phyloP scores from a whole-genome alignment of 305 asterid species.

The Petunia hybrid region DNA sequence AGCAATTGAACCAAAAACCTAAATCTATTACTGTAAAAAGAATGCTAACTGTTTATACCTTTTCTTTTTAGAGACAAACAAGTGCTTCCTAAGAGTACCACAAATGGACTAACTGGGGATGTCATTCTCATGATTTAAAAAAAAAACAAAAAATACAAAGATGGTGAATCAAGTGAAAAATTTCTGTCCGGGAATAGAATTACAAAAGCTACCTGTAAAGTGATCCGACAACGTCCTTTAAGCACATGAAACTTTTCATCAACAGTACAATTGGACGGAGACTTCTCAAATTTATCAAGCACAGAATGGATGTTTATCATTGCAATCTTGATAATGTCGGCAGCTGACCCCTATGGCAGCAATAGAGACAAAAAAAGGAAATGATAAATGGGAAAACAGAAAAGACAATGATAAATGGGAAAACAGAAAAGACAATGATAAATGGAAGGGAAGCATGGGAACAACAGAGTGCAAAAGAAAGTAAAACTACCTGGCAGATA shows the following conservation, averaged over 20 bases:
- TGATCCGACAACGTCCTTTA: slow-evolving; percentile 87
- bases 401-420: background rate
- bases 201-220: slow-evolving; percentile 69
- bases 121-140: background rate
- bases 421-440: slow-evolving; percentile 12
- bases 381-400: background rate
- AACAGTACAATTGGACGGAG: slow-evolving; percentile 52
- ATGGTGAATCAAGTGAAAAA: slow-evolving; percentile 31
- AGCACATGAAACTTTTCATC: slow-evolving; percentile 69
- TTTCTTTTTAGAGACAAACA: slow-evolving; percentile 1
- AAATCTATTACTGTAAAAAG: slow-evolving; percentile 3
- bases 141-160: background rate
- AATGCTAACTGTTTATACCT: background rate
- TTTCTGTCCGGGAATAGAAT: slow-evolving; percentile 20
- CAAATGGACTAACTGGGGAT: slow-evolving; percentile 3
- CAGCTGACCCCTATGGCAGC: slow-evolving; percentile 80
- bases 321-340: slow-evolving; percentile 93
- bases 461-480: slow-evolving; percentile 36
- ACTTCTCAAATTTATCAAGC: slow-evolving; percentile 59
- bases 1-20: slow-evolving; percentile 5
- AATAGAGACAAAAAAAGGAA: background rate
- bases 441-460: slow-evolving; percentile 17
- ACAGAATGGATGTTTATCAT: slow-evolving; percentile 79
- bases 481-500: slow-evolving; percentile 79
- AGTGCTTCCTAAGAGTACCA: background rate